phyloP scores from a whole-genome alignment of 768 basidiomycete species.

The Termitomyces sp. region DNA sequence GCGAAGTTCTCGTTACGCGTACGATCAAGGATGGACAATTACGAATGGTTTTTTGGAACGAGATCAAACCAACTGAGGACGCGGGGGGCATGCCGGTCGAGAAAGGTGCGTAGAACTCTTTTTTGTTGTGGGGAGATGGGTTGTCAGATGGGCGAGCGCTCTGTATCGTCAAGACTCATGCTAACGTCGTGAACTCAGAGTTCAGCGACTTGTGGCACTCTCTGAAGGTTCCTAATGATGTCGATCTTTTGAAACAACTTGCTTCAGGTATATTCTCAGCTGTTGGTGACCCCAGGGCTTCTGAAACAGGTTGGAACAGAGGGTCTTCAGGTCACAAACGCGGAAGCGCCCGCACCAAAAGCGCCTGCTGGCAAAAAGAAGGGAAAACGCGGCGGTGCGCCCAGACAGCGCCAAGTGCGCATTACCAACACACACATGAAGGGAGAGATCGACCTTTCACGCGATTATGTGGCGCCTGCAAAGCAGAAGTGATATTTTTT shows the following conservation, averaged over 20 bases:
- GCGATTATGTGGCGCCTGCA: conserved; percentile 50
- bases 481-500: conserved; percentile 27
- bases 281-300: conserved; percentile 4
- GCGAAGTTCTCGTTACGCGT: conserved; percentile 83
- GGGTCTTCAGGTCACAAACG: conserved; percentile 75
- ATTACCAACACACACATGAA: conserved; percentile 88
- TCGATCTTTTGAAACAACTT: conserved; percentile 74
- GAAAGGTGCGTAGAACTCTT: conserved; percentile 46
- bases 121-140: conserved; percentile 1
- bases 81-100: conserved; percentile 69
- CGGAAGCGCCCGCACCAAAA: conserved; percentile 52
- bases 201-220: conserved; percentile 86
- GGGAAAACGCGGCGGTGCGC: conserved; percentile 73
- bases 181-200: conserved; percentile 42
- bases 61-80: conserved; percentile 73
- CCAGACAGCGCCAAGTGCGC: conserved; percentile 69
- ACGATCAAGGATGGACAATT: conserved; percentile 79
- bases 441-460: conserved; percentile 79
- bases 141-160: conserved; percentile 6
- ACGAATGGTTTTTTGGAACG: conserved; percentile 88
- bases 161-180: neutral
- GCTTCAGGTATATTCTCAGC: conserved; percentile 49
- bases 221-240: conserved; percentile 80
- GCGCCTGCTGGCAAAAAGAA: conserved; percentile 63
- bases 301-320: conserved; percentile 34